Base-by-base conservation (phyloP, 768 basidiomycete genomes). In the Serendipita sp. region DNA sequence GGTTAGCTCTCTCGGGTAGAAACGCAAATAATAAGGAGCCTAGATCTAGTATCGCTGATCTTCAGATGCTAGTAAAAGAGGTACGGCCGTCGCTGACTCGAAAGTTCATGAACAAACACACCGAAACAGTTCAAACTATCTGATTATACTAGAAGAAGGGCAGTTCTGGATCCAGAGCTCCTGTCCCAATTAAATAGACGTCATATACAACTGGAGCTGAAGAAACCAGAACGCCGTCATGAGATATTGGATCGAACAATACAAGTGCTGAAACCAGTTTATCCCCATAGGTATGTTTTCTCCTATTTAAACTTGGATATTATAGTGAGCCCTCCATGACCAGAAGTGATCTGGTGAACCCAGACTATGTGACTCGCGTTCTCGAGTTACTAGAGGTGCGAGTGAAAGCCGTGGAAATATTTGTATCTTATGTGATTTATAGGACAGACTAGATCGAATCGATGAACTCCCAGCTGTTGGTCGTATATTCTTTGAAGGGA, bases 1-100 rank as follows among this genome's bases (percentile, higher is more conserved):
- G 94, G 86, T 80, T 97, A 5, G 91, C 91, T 3, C 77, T 98
- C 16, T 86, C 91, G n/a, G 94, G 96, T 0, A 97, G 94, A 90
- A 90, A 80, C 7, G 54, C 67, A 4, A 70, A 71, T 15, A 45
- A 70, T 10, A 78, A 78, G 64, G 69, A 74, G 7, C 68, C 71
- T 32, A 66, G 69, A 64, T 28, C 66, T 10, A 44, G 51, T 44
- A 18, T 67, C 74, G 38, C 63, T 71, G 46, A 63, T 1, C 69
- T 85, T 30, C 71, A 84, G 3, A 77, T 85, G n/a, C 80, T 96
- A 65, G 79, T 94, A 60, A 71, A 81, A 0, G 75, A 83, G 72
- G 88, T 86, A 63, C 1, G 76, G 64, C 23, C 23, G 23, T 45
- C 68, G 15, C 28, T 38, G 5, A 41, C 41, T 41, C 13, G 41